A percentile compares a stretch with the other conserved stretches of the same genome.
These are phyloP conservation scores for Hymenoscyphus salicellus DNA, from an alignment of 2,329 filamentous ascomycete species.

Conservation along the genomic window DNA sequence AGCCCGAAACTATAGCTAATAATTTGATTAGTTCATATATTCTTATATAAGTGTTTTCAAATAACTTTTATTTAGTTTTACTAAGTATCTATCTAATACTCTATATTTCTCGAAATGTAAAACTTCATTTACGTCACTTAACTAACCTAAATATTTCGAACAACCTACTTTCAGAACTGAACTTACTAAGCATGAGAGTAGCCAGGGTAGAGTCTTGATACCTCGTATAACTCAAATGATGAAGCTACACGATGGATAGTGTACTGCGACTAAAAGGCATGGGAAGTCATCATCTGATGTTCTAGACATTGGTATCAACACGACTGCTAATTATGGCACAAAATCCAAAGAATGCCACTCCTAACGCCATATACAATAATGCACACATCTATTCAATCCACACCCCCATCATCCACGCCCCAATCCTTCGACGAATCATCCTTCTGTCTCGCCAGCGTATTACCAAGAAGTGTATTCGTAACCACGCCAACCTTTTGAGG, in stretches of 20 bases:
- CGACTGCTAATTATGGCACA: conserved; percentile 4
- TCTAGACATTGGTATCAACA: background rate
- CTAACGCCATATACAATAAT: background rate
- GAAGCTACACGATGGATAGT: no score
- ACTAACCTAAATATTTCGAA: background rate
- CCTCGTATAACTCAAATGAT: no score
- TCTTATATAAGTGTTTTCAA: no score
- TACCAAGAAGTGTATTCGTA: conserved; percentile 35
- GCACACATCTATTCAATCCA: conserved; percentile 23
- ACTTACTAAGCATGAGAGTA: no score
- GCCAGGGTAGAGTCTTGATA: no score
- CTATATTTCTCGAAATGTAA: no score
- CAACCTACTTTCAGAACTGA: background rate
- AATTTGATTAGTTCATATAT: no score
- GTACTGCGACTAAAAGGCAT: background rate
- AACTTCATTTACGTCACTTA: background rate
- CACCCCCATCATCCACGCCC: conserved; percentile 31
- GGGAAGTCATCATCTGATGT: no score
- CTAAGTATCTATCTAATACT: no score
- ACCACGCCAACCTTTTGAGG: conserved; percentile 33
- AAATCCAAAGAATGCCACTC: background rate
- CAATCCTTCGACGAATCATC: conserved; percentile 28
- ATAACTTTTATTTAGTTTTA: no score
- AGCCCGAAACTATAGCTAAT: no score
- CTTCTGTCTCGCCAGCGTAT: conserved; percentile 33